These are phyloP conservation scores for Venturiaceae sp. DNA, from an alignment of 2,329 filamentous ascomycete genomes.

Conservation along the genomic window DNA sequence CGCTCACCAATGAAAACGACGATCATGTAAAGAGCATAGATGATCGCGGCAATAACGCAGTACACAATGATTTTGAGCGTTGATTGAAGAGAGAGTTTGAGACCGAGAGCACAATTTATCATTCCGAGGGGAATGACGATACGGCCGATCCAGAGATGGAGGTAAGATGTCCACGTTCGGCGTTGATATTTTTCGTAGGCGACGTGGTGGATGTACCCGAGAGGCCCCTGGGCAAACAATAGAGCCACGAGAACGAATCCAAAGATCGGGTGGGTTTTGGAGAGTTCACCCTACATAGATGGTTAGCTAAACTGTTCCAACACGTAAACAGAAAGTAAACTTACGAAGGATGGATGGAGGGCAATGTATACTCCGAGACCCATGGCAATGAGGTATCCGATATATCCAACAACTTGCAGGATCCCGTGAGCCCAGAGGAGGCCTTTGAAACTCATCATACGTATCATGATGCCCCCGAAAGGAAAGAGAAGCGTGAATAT, in stretches of 20 bases:
- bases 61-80: neutral
- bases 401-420: constrained; percentile 38
- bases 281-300: constrained; percentile 10
- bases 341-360: constrained; percentile 19
- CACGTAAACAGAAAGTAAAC: neutral
- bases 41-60: neutral
- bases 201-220: constrained; percentile 42
- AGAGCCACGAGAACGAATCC: constrained; percentile 40
- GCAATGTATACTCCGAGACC: constrained; percentile 43
- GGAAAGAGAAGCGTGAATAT: constrained; percentile 36
- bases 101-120: constrained; percentile 47
- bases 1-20: neutral
- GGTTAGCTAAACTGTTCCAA: neutral
- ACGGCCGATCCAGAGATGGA: constrained; percentile 47
- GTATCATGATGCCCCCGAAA: constrained; percentile 30
- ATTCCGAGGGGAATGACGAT: constrained; percentile 40
- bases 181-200: constrained; percentile 36
- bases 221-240: constrained; percentile 44
- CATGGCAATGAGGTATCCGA: constrained; percentile 37
- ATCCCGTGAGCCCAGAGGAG: constrained; percentile 35
- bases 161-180: constrained; percentile 36
- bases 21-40: neutral
- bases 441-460: constrained; percentile 30
- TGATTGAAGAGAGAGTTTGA: constrained; percentile 31
- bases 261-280: constrained; percentile 40